Percentiles rank a stretch among this genome's conserved stretches.
Conservation (phyloP, 1,284 basidiomycete genomes). For the Clitocybe nebularis region DNA sequence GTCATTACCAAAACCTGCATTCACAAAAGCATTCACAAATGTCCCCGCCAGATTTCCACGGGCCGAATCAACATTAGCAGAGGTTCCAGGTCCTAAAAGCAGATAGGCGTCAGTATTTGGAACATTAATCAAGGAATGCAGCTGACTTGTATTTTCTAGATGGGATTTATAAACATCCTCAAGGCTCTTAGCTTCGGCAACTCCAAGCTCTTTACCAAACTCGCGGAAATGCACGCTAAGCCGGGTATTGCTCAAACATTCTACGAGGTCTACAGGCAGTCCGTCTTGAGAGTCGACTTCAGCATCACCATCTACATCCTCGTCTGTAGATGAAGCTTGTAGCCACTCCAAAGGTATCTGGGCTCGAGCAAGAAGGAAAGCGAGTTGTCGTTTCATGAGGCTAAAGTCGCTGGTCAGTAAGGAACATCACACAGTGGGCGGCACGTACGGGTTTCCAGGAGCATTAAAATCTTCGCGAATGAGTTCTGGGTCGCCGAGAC, state of each 20-base stretch:
- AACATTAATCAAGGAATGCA: constrained; percentile 4
- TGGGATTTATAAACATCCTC: constrained; percentile 99
- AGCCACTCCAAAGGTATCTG: constrained; percentile 93
- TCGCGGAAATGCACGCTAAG: constrained; percentile 85
- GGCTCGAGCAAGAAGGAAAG: constrained; percentile 90
- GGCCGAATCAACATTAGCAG: constrained; percentile 87
- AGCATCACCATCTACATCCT: constrained; percentile 54
- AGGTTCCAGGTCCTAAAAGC: constrained; percentile 50
- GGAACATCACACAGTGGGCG: not conserved
- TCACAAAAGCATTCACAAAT: constrained; percentile 99
- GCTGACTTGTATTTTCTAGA: constrained; percentile 81
- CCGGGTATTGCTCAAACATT: constrained; percentile 82
- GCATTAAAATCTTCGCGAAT: constrained; percentile 85
- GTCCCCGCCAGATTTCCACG: constrained; percentile 93
- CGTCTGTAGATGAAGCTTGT: constrained; percentile 44
- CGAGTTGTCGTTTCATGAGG: constrained; percentile 93
- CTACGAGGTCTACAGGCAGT: constrained; percentile 79
- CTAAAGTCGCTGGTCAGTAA: constrained; percentile 32
- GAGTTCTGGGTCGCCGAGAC: constrained; percentile 79
- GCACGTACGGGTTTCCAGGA: constrained; percentile 76
- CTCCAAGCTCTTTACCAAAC: constrained; percentile 95
- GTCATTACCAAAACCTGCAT: constrained; percentile 98
- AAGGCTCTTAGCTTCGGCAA: constrained; percentile 84
- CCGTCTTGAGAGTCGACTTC: constrained; percentile 54
- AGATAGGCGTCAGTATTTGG: not conserved